phyloP scores from a whole-genome alignment of 208 protist species.

The Trypanosoma conorhini region DNA sequence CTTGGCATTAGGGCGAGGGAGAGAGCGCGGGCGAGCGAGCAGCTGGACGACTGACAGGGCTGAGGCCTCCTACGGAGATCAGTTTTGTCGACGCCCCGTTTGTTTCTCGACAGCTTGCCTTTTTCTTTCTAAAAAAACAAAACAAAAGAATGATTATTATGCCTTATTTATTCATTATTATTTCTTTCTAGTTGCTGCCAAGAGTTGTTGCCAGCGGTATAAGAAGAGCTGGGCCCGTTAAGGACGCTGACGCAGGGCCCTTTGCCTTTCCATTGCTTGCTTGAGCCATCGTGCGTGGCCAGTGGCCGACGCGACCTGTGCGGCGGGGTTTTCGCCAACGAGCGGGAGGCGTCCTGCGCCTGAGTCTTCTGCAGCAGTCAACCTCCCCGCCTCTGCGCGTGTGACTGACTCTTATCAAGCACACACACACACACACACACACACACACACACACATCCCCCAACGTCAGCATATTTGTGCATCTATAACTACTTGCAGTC shows the following conservation, averaged over 20 bases:
- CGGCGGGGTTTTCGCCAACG: no score
- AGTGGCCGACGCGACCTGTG: no score
- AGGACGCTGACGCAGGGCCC: no score
- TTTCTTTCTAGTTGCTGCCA: no score
- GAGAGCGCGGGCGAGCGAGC: neutral
- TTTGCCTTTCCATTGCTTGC: no score
- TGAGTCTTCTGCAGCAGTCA: neutral
- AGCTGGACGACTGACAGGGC: neutral
- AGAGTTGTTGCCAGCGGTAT: no score
- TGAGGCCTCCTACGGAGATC: neutral
- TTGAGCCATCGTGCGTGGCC: no score
- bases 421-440: neutral
- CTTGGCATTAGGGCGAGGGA: conserved; percentile 29
- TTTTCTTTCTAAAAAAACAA: no score
- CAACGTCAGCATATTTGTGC: neutral
- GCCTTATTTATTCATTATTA: no score
- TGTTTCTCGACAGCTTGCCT: neutral
- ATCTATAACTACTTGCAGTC: neutral
- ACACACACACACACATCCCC: neutral
- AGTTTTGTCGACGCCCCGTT: conserved; percentile 1
- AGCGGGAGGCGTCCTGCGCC: neutral
- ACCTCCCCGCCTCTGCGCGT: neutral
- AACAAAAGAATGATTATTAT: no score
- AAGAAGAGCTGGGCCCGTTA: no score
- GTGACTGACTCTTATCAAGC: neutral